Percentiles rank a stretch among this genome's conserved stretches.
Evolutionary conservation across 2,329 filamentous ascomycete genomes (phyloP).

Genomic region (Pseudogymnoascus pannorum): DNA sequence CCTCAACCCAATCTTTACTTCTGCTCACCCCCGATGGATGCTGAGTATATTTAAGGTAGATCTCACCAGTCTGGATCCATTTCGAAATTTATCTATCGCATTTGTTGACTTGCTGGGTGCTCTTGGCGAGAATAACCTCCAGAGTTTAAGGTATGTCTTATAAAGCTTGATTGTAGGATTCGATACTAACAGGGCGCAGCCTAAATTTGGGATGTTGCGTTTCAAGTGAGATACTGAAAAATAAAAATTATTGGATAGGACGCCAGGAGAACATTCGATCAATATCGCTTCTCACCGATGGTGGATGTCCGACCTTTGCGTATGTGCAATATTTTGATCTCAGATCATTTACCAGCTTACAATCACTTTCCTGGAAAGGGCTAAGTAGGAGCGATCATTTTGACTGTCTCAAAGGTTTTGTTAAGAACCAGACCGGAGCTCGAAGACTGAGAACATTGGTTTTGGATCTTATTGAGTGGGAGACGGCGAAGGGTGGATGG

Average conservation of each 20-base stretch:
- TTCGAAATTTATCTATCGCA: background rate
- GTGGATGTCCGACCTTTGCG: background rate
- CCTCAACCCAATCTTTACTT: background rate
- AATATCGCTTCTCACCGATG: background rate
- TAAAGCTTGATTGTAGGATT: background rate
- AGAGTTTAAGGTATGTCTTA: background rate
- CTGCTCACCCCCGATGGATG: background rate
- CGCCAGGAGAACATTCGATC: background rate
- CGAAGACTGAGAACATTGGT: background rate
- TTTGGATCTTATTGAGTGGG: background rate
- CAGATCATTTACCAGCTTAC: background rate
- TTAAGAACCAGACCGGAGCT: background rate
- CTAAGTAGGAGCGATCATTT: background rate
- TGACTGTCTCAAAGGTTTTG: background rate
- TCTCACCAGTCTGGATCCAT: background rate
- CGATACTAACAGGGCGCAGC: background rate
- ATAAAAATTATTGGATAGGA: background rate
- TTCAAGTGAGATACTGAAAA: background rate
- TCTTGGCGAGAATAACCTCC: background rate
- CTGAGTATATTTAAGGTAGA: background rate
- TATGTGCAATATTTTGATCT: background rate
- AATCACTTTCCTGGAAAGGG: background rate
- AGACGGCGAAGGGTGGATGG: background rate
- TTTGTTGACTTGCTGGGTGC: background rate
- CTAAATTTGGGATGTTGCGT: background rate